Evolutionary conservation across 768 basidiomycete species (phyloP).

Genomic region (Boletus pseudopeckii): DNA sequence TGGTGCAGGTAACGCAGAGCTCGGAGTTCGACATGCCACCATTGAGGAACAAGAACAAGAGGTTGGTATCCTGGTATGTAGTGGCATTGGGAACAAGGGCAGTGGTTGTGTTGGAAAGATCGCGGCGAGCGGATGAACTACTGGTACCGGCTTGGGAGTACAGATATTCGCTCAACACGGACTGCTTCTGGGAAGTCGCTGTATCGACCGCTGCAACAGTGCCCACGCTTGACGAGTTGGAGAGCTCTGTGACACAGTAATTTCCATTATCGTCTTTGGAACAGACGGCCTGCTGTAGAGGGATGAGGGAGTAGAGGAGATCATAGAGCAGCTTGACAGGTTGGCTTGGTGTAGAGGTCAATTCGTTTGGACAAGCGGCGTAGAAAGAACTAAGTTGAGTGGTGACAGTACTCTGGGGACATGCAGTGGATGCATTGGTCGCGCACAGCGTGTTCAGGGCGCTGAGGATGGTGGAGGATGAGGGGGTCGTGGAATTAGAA

Average conservation of each 20-base stretch:
- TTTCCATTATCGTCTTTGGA: slow-evolving; percentile 64
- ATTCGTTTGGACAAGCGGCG: slow-evolving; percentile 64
- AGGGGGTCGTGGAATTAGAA: slow-evolving; percentile 35
- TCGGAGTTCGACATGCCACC: slow-evolving; percentile 42
- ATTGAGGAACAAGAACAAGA: slow-evolving; percentile 78
- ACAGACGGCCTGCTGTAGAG: slow-evolving; percentile 69
- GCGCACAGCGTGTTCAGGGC: slow-evolving; percentile 58
- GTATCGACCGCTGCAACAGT: slow-evolving; percentile 9
- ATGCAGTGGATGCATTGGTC: slow-evolving; percentile 41
- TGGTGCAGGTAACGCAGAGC: slow-evolving; percentile 83
- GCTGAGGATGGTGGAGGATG: slow-evolving; percentile 44
- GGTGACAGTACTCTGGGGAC: slow-evolving; percentile 58
- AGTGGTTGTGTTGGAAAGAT: slow-evolving; percentile 25
- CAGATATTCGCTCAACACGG: slow-evolving; percentile 25
- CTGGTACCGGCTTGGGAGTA: slow-evolving; percentile 15
- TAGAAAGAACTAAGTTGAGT: slow-evolving; percentile 66
- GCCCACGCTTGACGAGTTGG: slow-evolving; percentile 27
- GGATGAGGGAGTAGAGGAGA: slow-evolving; percentile 65
- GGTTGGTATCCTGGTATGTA: slow-evolving; percentile 54
- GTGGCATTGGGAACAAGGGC: slow-evolving; percentile 49
- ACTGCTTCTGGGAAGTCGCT: slow-evolving; percentile 6
- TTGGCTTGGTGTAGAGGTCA: slow-evolving; percentile 47
- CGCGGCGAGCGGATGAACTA: slow-evolving; percentile 26
- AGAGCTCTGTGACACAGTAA: slow-evolving; percentile 63
- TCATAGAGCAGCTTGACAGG: slow-evolving; percentile 73